Evolutionary conservation across 257 asterid species (phyloP), one percentile per base, ranked within the genome.

Genomic region (Buddleja alternifolia): DNA sequence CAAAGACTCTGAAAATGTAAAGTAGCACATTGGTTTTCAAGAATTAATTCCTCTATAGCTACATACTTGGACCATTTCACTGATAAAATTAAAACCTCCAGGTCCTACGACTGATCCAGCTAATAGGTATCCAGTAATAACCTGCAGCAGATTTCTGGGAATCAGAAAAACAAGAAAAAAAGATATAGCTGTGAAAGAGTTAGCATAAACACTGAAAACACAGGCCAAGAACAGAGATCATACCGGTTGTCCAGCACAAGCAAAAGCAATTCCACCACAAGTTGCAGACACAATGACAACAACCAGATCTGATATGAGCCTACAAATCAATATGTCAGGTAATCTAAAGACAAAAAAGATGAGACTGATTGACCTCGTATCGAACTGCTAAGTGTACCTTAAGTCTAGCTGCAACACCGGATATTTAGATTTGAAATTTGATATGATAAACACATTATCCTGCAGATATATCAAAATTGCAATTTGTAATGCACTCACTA

Each of bases 61-160:
- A 82, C 96, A 72, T 91, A 94, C 99, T 82, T 94, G 99, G 82
- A 94, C 99, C 88, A 94, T 83, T 82, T 94, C 99, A 79, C 96
- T 89, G 73, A 94, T 90, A 65, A 91, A 69, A 72, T 94, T 89
- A 41, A 94, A 88, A 57, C 99, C 99, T 76, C 99, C 97, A 63
- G 99, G 99, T 64, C 99, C 99, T 69, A 94, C 99, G 53, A 91
- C 52, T 69, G 99, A 94, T 77, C 99, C 99, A n/a, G 99, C 97
- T 58, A 94, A 74, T 47, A 94, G 75, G 84, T 94, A 94, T 75
- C 99, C 99, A 54, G 99, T 91, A 60, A 94, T 71, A 68, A 94
- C 99, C 99, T 94, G 95, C 78, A 71, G 47, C 60, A 56, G 44
- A 45, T 60, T 66, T 64, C 57, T 29, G n/a, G 24, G 24, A 67